Conservation (phyloP, 2,329 filamentous ascomycete genomes). For the Diaporthe australafricana region DNA sequence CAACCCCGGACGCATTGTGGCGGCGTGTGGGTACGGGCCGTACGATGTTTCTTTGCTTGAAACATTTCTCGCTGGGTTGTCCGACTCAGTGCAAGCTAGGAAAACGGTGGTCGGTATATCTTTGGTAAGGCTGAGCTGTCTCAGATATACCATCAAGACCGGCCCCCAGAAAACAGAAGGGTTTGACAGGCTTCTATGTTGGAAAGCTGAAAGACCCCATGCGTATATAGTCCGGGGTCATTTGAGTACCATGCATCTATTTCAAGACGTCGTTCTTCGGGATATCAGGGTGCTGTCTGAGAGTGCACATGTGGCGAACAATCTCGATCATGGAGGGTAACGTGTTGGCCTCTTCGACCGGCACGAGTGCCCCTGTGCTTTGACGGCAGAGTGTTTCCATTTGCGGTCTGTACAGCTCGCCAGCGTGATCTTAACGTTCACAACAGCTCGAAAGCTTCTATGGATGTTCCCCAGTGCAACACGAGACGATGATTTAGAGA, state of each 20-base stretch:
- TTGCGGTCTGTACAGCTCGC: too few species aligned
- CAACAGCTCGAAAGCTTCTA: neutral
- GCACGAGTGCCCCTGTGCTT: neutral
- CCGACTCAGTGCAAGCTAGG: constrained; percentile 1
- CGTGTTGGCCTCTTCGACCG: neutral
- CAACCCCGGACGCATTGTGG: neutral
- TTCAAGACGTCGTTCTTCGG: neutral
- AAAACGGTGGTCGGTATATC: neutral
- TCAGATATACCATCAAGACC: neutral
- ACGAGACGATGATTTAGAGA: neutral
- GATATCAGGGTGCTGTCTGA: neutral
- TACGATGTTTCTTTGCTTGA: constrained; percentile 23
- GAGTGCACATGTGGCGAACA: too few species aligned
- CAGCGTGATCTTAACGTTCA: neutral
- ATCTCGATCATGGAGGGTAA: neutral
- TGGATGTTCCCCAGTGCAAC: neutral
- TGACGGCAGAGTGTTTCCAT: neutral
- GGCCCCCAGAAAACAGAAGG: neutral
- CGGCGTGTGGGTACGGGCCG: constrained; percentile 9
- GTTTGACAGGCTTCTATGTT: neutral
- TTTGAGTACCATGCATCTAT: neutral
- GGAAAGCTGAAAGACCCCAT: constrained; percentile 13
- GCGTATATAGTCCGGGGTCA: neutral
- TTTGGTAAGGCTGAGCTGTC: constrained; percentile 25
- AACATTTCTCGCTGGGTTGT: neutral